Evolutionary conservation across 108 stramenopile genomes (phyloP), one percentile per base, ranked within the genome.

Genomic region (Phaeodactylum tricornutum): DNA sequence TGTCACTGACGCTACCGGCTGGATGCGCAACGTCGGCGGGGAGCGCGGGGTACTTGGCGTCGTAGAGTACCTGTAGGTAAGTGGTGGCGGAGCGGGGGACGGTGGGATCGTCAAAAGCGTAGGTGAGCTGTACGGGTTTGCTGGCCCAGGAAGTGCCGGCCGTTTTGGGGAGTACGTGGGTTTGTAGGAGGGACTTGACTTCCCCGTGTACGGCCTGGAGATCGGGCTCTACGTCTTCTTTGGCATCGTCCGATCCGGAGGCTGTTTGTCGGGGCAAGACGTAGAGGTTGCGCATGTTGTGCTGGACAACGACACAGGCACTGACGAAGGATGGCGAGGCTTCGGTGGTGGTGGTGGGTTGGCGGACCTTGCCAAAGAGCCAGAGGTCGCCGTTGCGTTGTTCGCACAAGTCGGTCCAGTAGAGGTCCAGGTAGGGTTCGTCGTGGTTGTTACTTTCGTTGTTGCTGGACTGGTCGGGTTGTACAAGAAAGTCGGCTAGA

Each of bases 21-120:
- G n/a, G n/a, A n/a, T n/a, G n/a, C n/a, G n/a, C n/a, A 37, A 61
- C 27, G 9, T 77, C 66, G 22, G 58, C 66, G 5, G 64, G 47
- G 7, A 92, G 89, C 3, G 82, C 60, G 6, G 87, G 85, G 48
- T 74, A 86, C 55, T 87, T 74, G 24, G 93, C 94, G 43, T 93
- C 86, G 61, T 96, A 98, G 14, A 84, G 76, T 38, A 97, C 86
- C 69, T 99, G 96, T 44, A 97, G 69, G 71, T 98, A 99, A 56
- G 92, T 57, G 4, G 89, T 88, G 28, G 79, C 81, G n/a, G 67
- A 87, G 4, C 98, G 74, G 4, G 98, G 98, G 32, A 98, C 81
- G 43, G 79, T 59, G 16, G 82, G 62, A 51, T 89, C 85, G 29
- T 93, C 94, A 67, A 99, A 99, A 12, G 96, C 96, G 60, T 99